Evolutionary conservation across 768 basidiomycete species (phyloP).

Genomic region (Serendipita sp.): DNA sequence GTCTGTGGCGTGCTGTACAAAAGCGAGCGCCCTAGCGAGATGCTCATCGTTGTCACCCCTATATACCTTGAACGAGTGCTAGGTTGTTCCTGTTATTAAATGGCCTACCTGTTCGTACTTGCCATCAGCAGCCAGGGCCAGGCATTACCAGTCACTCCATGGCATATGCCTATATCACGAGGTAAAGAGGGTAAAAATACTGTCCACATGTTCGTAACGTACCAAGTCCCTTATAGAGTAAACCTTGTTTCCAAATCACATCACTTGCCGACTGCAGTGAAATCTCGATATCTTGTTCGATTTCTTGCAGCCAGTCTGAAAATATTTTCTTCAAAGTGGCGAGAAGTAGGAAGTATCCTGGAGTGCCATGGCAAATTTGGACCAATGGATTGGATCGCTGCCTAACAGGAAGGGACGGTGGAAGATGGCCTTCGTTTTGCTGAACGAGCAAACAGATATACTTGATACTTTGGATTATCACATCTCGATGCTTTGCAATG

Average conservation of each 20-base stretch:
- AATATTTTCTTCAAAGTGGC: slow-evolving; percentile 3
- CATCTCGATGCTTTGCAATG: neutral
- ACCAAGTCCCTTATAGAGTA: slow-evolving; percentile 8
- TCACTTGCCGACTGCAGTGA: slow-evolving; percentile 1
- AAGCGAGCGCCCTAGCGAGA: slow-evolving; percentile 7
- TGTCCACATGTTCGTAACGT: neutral
- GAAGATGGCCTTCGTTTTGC: slow-evolving; percentile 8
- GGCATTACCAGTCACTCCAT: slow-evolving; percentile 10
- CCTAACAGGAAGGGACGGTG: slow-evolving; percentile 8
- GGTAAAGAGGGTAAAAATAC: neutral
- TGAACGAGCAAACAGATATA: neutral
- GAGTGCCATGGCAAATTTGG: slow-evolving; percentile 10
- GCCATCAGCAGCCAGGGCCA: slow-evolving; percentile 10
- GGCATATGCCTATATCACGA: slow-evolving; percentile 5
- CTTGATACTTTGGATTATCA: slow-evolving; percentile 1
- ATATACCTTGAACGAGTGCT: too few relatives aligned
- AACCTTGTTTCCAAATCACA: slow-evolving; percentile 10
- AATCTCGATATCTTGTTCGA: neutral
- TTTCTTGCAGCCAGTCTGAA: neutral
- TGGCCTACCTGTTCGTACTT: neutral
- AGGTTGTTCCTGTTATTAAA: too few relatives aligned
- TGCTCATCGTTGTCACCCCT: neutral
- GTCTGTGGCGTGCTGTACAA: slow-evolving; percentile 8
- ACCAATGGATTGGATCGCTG: slow-evolving; percentile 7
- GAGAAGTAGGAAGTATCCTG: slow-evolving; percentile 7